Base-by-base conservation (phyloP, 202 grass and related monocot species). In the Setaria italica region DNA sequence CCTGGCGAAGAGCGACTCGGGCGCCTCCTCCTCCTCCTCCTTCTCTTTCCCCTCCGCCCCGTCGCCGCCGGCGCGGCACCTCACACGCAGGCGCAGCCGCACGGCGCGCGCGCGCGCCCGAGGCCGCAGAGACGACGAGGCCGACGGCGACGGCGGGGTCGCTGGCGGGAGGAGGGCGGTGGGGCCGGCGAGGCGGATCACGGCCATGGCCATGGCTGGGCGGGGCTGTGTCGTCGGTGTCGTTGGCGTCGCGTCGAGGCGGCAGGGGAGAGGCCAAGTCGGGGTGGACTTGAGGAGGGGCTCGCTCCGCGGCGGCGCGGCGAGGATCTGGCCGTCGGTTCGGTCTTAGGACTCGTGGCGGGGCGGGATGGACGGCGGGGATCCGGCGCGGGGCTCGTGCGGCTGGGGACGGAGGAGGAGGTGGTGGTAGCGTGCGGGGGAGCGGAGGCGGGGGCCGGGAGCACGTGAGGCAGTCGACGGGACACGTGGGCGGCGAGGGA, bases 1-100 rank as follows among this genome's bases (percentile, higher is more conserved):
- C 85, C 93, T 92, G 51, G 89, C 68, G 74, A 98, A 98, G 32
- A 98, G 48, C 4, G 95, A 90, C 87, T 98, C 92, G 5, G 95
- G 80, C 12, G 84, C 82, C 54, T 93, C 91, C 59, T 81, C 93
- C 63, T 65, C 89, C 34, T 9, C 82, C 54, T 92, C 91, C 59
- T 81, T 89, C 63, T 50, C 90, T 30, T 10, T 35, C 20, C 46
- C 59, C 6, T 69, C 82, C 47, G 30, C 89, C 41, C 71, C 84
- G 41, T 76, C 78, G 5, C 87, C 83, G 29, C 77, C 76, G 76
- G 68, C 81, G 17, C 83, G 80, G 81, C 88, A 89, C 50, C 74
- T 85, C 72, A 90, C 82, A 55, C 78, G 43, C n/a, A 62, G 76
- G 63, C 63, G 43, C 21, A 37, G 71, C 46, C 48, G 33, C 10